Evolutionary conservation across 1,139 yeast species (phyloP).

Genomic region (Nakaseomyces delphensis): DNA sequence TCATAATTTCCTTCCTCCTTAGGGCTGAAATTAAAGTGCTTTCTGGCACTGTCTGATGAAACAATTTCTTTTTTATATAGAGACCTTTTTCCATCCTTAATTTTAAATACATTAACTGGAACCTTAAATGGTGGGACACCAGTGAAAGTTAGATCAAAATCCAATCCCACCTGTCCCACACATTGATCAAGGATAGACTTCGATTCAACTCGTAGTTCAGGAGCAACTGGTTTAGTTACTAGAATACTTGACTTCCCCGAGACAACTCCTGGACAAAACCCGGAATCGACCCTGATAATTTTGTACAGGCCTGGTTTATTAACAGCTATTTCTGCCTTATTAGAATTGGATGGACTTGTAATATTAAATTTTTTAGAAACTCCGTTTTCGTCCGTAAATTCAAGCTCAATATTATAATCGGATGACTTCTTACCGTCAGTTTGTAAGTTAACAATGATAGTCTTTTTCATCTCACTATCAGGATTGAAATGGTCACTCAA

Average conservation of each 20-base stretch:
- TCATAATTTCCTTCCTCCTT: slow-evolving; percentile 71
- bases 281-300: slow-evolving; percentile 45
- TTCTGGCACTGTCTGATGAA: slow-evolving; percentile 36
- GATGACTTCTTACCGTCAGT: slow-evolving; percentile 14
- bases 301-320: slow-evolving; percentile 58
- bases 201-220: slow-evolving; percentile 45
- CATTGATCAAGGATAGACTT: slow-evolving; percentile 72
- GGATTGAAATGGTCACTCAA: slow-evolving; percentile 32
- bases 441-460: slow-evolving; percentile 36
- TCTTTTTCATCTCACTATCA: slow-evolving; percentile 38
- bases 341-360: slow-evolving; percentile 17
- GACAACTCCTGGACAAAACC: slow-evolving; percentile 57
- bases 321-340: slow-evolving; percentile 11
- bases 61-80: slow-evolving; percentile 34
- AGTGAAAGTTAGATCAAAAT: slow-evolving; percentile 52
- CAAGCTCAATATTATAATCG: slow-evolving; percentile 34
- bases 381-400: slow-evolving; percentile 33
- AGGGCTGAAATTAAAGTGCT: slow-evolving; percentile 64
- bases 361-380: slow-evolving; percentile 25
- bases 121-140: slow-evolving; percentile 82
- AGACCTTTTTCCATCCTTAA: slow-evolving; percentile 32
- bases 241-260: slow-evolving; percentile 39
- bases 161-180: slow-evolving; percentile 84
- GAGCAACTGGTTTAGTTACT: slow-evolving; percentile 46
- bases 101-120: slow-evolving; percentile 51